Evolutionary conservation across 768 basidiomycete species (phyloP).

Genomic region (Agaricus sinodeliciosus): DNA sequence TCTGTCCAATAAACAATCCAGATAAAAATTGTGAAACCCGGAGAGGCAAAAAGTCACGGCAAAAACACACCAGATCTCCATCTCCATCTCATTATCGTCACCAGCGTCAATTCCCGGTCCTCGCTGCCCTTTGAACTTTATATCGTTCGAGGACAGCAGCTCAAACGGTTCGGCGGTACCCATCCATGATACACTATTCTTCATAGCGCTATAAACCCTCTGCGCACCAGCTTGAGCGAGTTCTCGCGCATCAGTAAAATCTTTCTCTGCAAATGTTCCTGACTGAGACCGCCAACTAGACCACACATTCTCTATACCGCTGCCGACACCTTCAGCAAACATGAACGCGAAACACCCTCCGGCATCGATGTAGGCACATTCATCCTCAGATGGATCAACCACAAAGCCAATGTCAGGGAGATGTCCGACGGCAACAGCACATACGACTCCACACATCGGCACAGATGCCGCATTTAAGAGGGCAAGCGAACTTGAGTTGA

Average conservation of each 20-base stretch:
- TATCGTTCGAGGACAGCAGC: not conserved
- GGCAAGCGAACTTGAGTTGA: slow-evolving; percentile 67
- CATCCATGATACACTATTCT: slow-evolving; percentile 28
- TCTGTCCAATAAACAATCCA: too few species aligned
- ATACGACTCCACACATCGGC: slow-evolving; percentile 69
- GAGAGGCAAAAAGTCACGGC: too few species aligned
- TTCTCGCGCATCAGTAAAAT: slow-evolving; percentile 38
- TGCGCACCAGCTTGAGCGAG: slow-evolving; percentile 41
- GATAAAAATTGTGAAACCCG: too few species aligned
- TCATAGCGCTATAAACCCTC: slow-evolving; percentile 42
- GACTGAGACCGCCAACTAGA: slow-evolving; percentile 41
- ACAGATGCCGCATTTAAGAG: slow-evolving; percentile 65
- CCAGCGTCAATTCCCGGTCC: too few species aligned
- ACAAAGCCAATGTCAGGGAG: slow-evolving; percentile 28
- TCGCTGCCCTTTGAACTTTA: too few species aligned
- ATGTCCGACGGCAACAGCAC: slow-evolving; percentile 55
- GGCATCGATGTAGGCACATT: slow-evolving; percentile 28
- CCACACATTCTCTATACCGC: slow-evolving; percentile 36
- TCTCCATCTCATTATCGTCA: too few species aligned
- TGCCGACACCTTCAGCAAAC: slow-evolving; percentile 25
- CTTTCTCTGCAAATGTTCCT: slow-evolving; percentile 30
- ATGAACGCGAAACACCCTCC: slow-evolving; percentile 71
- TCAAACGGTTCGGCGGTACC: slow-evolving; percentile 6
- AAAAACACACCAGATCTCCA: too few species aligned
- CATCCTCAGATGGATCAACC: slow-evolving; percentile 46